Conservation (phyloP, 208 protist species). For the Leishmania major region DNA sequence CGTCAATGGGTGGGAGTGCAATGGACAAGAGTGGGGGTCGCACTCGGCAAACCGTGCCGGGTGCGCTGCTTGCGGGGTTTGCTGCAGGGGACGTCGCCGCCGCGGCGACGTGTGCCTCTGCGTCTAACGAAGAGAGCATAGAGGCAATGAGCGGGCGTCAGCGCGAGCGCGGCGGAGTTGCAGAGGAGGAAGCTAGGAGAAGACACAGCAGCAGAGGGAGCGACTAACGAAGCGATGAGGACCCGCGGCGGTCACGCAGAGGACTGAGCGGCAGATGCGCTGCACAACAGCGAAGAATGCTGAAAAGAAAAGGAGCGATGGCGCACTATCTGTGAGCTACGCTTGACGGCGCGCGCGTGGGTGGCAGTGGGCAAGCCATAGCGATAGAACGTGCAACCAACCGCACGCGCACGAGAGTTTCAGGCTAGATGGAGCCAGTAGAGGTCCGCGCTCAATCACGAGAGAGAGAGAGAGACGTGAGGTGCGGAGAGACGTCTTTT, state of each 20-base stretch:
- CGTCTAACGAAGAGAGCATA: neutral
- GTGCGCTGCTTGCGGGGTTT: neutral
- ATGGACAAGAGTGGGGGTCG: conserved; percentile 4
- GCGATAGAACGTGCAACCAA: neutral
- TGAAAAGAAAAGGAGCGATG: neutral
- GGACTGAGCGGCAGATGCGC: neutral
- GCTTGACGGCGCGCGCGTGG: neutral
- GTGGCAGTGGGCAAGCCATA: neutral
- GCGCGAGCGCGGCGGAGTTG: neutral
- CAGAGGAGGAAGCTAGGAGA: neutral
- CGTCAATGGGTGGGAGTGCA: neutral
- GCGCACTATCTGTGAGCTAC: neutral
- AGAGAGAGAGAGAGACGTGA: neutral
- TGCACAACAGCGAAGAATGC: neutral
- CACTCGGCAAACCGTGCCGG: neutral
- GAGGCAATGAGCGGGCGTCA: neutral
- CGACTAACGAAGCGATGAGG: neutral
- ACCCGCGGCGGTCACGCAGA: neutral
- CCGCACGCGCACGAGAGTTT: neutral
- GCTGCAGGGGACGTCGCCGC: neutral
- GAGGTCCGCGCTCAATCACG: neutral
- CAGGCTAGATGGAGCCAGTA: neutral
- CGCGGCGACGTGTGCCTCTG: neutral
- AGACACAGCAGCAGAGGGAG: neutral
- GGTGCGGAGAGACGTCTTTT: neutral